Percentiles rank a stretch among this genome's conserved stretches.
Evolutionary conservation across 345 rosid genomes (phyloP).

Genomic region (Citrus mangshanensis): DNA sequence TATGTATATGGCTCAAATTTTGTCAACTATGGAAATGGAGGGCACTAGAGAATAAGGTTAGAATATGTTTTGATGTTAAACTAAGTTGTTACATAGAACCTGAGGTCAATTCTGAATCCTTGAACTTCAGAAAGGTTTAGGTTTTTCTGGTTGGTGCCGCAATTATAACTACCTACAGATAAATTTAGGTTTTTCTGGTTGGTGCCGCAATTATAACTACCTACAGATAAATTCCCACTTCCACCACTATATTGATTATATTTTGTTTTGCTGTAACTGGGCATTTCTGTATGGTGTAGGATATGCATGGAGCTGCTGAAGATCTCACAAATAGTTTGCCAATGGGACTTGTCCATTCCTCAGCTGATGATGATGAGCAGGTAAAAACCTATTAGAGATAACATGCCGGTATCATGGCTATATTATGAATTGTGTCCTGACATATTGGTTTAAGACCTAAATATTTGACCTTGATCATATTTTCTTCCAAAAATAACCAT

Average conservation of each 20-base stretch:
- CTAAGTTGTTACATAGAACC: not conserved
- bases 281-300: conserved; percentile 27
- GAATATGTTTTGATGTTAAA: not conserved
- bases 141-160: not conserved
- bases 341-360: conserved; percentile 39
- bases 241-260: not conserved
- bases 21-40: not conserved
- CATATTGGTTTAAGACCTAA: not conserved
- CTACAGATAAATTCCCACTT: conserved; percentile 1
- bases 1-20: not conserved
- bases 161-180: not conserved
- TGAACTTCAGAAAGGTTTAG: not conserved
- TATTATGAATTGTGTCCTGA: not conserved
- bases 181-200: not conserved
- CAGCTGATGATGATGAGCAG: conserved; percentile 65
- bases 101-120: not conserved
- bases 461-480: not conserved
- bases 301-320: conserved; percentile 37
- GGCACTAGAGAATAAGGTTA: not conserved
- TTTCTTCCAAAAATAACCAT: not conserved
- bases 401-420: not conserved
- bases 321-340: conserved; percentile 36
- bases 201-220: not conserved
- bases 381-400: conserved; percentile 20
- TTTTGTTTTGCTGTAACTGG: conserved; percentile 4